A percentile compares a stretch with the other conserved stretches of the same genome.
phyloP scores from a whole-genome alignment of 2,329 filamentous ascomycete species.

The Herpotrichia juniperi region DNA sequence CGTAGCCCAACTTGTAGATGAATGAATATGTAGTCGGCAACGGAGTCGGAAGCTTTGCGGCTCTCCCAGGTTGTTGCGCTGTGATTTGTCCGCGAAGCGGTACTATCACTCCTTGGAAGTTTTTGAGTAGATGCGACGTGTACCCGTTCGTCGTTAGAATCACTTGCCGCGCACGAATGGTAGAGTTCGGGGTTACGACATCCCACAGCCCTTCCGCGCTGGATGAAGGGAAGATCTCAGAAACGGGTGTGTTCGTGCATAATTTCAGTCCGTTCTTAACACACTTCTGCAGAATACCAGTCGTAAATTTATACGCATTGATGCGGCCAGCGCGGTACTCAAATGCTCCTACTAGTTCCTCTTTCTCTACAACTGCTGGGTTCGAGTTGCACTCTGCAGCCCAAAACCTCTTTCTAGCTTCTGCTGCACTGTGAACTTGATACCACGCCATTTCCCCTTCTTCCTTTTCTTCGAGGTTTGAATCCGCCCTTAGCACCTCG shows the following conservation, averaged over 20 bases:
- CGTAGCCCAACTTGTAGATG: slow-evolving; percentile 65
- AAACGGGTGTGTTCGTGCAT: slow-evolving; percentile 36
- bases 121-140: slow-evolving; percentile 32
- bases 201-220: background rate
- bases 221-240: slow-evolving; percentile 14
- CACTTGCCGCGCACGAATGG: slow-evolving; percentile 21
- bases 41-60: slow-evolving; percentile 43
- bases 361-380: slow-evolving; percentile 13
- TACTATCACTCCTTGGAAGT: slow-evolving; percentile 50
- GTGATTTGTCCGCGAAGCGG: slow-evolving; percentile 50
- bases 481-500: slow-evolving; percentile 25
- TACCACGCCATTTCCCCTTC: slow-evolving; percentile 37
- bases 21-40: slow-evolving; percentile 65
- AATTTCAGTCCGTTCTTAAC: slow-evolving; percentile 33
- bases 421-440: slow-evolving; percentile 20
- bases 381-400: slow-evolving; percentile 26
- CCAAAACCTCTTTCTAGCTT: slow-evolving; percentile 23
- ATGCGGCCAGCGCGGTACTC: slow-evolving; percentile 40
- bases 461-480: slow-evolving; percentile 27
- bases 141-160: slow-evolving; percentile 46
- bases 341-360: slow-evolving; percentile 34
- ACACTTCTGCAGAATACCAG: slow-evolving; percentile 30
- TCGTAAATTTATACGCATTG: slow-evolving; percentile 40
- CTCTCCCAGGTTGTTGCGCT: slow-evolving; percentile 43
- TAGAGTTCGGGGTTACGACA: slow-evolving; percentile 23